Evolutionary conservation across 495 filamentous ascomycete genomes (phyloP).

Genomic region (Talaromyces proteolyticus): DNA sequence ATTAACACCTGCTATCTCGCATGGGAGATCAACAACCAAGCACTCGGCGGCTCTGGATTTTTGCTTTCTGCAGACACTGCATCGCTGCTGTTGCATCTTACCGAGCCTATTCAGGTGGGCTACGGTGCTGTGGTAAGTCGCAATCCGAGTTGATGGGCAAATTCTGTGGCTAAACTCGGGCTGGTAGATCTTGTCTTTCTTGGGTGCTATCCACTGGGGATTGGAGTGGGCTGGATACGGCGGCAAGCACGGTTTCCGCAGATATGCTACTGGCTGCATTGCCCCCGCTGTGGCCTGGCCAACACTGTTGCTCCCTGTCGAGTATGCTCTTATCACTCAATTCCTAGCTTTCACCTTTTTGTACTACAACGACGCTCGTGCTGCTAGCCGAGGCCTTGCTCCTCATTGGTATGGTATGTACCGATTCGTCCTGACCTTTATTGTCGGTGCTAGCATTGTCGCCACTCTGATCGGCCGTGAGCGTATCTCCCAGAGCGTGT

Average conservation of each 20-base stretch:
- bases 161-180: not conserved
- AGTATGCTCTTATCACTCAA: constrained; percentile 86
- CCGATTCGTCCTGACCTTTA: constrained; percentile 90
- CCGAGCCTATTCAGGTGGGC: constrained; percentile 89
- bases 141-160: not conserved
- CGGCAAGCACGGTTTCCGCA: constrained; percentile 63
- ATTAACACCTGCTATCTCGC: constrained; percentile 80
- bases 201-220: constrained; percentile 95
- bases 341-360: constrained; percentile 84
- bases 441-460: constrained; percentile 86
- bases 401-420: constrained; percentile 90
- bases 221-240: constrained; percentile 73
- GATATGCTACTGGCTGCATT: constrained; percentile 78
- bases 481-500: constrained; percentile 62
- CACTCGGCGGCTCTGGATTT: constrained; percentile 51
- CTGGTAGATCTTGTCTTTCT: constrained; percentile 80
- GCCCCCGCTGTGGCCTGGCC: constrained; percentile 90
- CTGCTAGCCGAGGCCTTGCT: constrained; percentile 71
- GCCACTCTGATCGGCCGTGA: constrained; percentile 80
- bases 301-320: constrained; percentile 76
- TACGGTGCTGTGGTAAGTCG: constrained; percentile 82
- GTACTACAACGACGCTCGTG: constrained; percentile 82
- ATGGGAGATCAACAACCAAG: constrained; percentile 68
- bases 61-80: constrained; percentile 68
- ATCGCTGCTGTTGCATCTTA: constrained; percentile 63